phyloP scores from a whole-genome alignment of 2,329 filamentous ascomycete genomes.

The Trichothecium sympodiale region DNA sequence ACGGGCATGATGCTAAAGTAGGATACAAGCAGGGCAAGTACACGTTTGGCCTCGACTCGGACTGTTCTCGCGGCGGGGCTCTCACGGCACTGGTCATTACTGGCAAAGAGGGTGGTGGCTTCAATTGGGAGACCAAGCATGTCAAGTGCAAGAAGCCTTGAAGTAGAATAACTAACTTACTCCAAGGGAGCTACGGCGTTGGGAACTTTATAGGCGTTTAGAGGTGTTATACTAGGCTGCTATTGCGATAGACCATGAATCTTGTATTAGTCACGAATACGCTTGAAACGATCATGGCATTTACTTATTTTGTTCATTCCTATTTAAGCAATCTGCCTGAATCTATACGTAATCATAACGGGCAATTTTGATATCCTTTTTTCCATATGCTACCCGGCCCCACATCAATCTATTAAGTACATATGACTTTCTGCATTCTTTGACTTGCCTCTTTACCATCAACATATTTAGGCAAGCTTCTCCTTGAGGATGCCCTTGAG shows the following conservation, averaged over 20 bases:
- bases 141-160: slow-evolving; percentile 24
- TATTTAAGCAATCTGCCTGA: background rate
- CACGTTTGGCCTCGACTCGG: slow-evolving; percentile 76
- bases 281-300: too few relatives aligned
- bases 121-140: slow-evolving; percentile 27
- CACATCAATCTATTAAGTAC: background rate
- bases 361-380: slow-evolving; percentile 1
- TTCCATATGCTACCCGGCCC: background rate
- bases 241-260: too few relatives aligned
- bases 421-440: slow-evolving; percentile 3
- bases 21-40: slow-evolving; percentile 54
- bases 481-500: slow-evolving; percentile 84
- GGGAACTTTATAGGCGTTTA: background rate
- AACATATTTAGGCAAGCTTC: slow-evolving; percentile 56
- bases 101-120: slow-evolving; percentile 14
- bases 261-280: too few relatives aligned
- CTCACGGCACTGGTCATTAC: slow-evolving; percentile 68
- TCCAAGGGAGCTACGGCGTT: background rate
- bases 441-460: background rate
- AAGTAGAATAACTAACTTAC: background rate
- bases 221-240: too few relatives aligned
- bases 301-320: too few relatives aligned
- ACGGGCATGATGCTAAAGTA: slow-evolving; percentile 72
- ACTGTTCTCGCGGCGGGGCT: slow-evolving; percentile 64
- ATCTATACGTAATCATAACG: background rate